Evolutionary conservation across 768 basidiomycete genomes (phyloP).

Genomic region (Panaeolus cyanescens): DNA sequence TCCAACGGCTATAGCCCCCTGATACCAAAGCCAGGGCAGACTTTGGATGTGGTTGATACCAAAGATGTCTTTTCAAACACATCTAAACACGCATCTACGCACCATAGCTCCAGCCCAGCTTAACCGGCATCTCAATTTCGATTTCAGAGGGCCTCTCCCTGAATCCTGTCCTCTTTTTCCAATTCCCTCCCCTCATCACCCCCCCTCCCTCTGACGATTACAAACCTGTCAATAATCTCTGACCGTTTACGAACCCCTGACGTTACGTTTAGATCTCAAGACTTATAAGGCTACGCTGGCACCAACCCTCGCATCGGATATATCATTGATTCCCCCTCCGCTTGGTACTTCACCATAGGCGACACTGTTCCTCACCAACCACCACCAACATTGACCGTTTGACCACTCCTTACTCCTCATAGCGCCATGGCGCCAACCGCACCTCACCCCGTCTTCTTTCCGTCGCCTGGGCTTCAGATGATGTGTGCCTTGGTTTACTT

Average conservation of each 20-base stretch:
- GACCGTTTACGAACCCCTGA: not conserved
- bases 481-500: conserved; percentile 28
- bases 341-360: not conserved
- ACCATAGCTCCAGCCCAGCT: not conserved
- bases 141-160: not conserved
- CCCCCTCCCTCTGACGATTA: not conserved
- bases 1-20: not conserved
- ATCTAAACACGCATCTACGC: not conserved
- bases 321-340: not conserved
- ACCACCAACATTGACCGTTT: not conserved
- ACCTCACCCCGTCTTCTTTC: conserved; percentile 21
- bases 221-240: not conserved
- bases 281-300: not conserved
- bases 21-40: not conserved
- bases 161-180: not conserved
- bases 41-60: not conserved
- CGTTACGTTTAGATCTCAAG: not conserved
- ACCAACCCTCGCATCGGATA: not conserved
- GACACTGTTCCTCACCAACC: not conserved
- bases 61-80: not conserved
- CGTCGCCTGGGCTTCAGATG: conserved; percentile 25
- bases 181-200: not conserved
- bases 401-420: not conserved
- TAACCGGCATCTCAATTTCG: not conserved
- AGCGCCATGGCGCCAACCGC: conserved; percentile 10